Percentiles rank a stretch among this genome's conserved stretches.
These are phyloP conservation scores for Aureobasidium namibiae DNA, from an alignment of 2,329 filamentous ascomycete genomes.

Conservation along the genomic window DNA sequence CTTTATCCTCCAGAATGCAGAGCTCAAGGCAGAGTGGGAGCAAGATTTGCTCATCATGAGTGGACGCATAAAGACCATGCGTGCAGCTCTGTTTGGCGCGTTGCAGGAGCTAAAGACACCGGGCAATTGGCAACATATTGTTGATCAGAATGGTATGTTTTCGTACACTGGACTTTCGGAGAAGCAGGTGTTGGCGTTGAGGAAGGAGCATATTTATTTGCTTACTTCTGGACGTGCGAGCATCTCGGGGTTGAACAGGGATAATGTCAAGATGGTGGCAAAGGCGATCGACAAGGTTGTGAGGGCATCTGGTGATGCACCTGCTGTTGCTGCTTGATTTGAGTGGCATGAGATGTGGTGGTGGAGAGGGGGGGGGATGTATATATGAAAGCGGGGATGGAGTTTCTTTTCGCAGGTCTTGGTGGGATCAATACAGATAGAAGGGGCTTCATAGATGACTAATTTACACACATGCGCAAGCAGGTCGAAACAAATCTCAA, in stretches of 20 bases:
- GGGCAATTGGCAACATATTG: conserved; percentile 86
- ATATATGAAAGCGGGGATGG: background rate
- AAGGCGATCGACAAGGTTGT: conserved; percentile 12
- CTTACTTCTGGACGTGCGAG: background rate
- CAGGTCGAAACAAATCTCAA: too few species aligned
- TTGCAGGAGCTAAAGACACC: conserved; percentile 74
- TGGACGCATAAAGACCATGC: conserved; percentile 82
- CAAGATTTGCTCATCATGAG: conserved; percentile 83
- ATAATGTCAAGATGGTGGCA: conserved; percentile 8
- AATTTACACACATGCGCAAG: too few species aligned
- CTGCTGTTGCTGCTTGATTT: background rate
- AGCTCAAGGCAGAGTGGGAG: conserved; percentile 78
- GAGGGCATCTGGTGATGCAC: background rate
- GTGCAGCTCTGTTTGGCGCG: conserved; percentile 61
- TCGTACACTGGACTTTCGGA: conserved; percentile 72
- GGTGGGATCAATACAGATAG: background rate
- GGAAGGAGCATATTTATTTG: conserved; percentile 67
- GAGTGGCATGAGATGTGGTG: background rate
- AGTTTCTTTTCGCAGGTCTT: background rate
- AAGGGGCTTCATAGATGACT: too few species aligned
- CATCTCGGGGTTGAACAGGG: conserved; percentile 5
- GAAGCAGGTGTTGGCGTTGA: conserved; percentile 59
- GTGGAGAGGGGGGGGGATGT: background rate
- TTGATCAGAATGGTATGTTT: conserved; percentile 82
- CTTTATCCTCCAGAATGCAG: conserved; percentile 66